These are phyloP conservation scores for Boletus reticulatus DNA, from an alignment of 768 basidiomycete species.

Conservation along the genomic window DNA sequence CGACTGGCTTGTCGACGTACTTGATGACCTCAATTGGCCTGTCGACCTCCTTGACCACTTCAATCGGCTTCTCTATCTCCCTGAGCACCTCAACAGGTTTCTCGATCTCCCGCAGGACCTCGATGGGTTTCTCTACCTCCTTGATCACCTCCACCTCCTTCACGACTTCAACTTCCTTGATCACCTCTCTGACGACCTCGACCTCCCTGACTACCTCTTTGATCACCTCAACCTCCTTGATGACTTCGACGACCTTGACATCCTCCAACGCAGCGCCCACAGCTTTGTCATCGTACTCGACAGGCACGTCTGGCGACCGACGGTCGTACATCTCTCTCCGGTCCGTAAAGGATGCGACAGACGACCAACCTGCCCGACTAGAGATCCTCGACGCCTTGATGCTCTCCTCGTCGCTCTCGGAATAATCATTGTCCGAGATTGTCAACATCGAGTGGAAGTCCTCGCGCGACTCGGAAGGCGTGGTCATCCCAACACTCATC, in stretches of 20 bases:
- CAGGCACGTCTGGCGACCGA: constrained; percentile 15
- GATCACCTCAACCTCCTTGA: constrained; percentile 31
- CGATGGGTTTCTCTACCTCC: constrained; percentile 15
- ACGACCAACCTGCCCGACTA: constrained; percentile 28
- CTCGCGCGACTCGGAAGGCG: constrained; percentile 64
- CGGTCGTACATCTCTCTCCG: not conserved
- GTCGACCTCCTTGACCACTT: constrained; percentile 25
- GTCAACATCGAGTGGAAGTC: constrained; percentile 80
- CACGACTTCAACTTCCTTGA: constrained; percentile 36
- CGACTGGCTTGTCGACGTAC: constrained; percentile 23
- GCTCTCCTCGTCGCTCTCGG: constrained; percentile 64
- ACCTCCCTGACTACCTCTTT: constrained; percentile 30
- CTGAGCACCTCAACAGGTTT: constrained; percentile 24
- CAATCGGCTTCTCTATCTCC: constrained; percentile 21
- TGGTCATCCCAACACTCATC: constrained; percentile 58
- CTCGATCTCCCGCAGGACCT: constrained; percentile 23
- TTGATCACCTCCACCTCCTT: constrained; percentile 31
- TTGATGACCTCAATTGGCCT: constrained; percentile 38
- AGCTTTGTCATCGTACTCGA: constrained; percentile 53
- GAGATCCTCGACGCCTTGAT: constrained; percentile 62
- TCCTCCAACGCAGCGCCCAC: constrained; percentile 35
- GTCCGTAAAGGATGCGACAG: constrained; percentile 23
- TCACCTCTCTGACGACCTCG: constrained; percentile 25
- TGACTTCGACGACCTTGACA: constrained; percentile 29
- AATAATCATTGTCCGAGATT: constrained; percentile 64